Percentiles rank a stretch among this genome's conserved stretches.
These are phyloP conservation scores for Colletotrichum cordylinicola DNA, from an alignment of 2,329 filamentous ascomycete species.

Conservation along the genomic window DNA sequence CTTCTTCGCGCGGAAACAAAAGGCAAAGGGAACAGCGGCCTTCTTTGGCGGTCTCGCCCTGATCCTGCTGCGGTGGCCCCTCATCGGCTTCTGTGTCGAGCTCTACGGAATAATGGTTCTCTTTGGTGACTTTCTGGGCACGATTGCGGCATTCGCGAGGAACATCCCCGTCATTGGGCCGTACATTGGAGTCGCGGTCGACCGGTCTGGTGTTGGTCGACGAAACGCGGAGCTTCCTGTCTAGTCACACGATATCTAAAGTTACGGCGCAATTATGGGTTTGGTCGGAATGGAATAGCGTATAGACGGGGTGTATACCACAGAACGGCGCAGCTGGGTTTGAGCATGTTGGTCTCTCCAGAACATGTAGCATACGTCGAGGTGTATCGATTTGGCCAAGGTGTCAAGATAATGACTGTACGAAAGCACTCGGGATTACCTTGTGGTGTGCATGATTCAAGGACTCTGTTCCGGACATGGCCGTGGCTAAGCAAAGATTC, in stretches of 20 bases:
- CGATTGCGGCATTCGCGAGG: conserved; percentile 85
- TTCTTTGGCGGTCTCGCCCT: conserved; percentile 85
- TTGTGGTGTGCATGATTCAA: background rate
- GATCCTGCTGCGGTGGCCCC: conserved; percentile 88
- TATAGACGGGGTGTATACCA: conserved; percentile 18
- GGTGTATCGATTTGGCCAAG: background rate
- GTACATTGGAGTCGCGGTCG: conserved; percentile 78
- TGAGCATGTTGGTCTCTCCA: background rate
- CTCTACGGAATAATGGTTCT: conserved; percentile 91
- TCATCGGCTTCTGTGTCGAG: conserved; percentile 90
- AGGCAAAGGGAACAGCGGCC: conserved; percentile 87
- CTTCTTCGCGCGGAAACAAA: conserved; percentile 95
- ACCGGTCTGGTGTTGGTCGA: conserved; percentile 71
- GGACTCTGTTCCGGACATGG: background rate
- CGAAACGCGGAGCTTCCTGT: conserved; percentile 82
- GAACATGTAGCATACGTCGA: conserved; percentile 1
- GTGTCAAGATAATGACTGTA: conserved; percentile 11
- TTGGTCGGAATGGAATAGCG: background rate
- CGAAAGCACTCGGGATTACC: background rate
- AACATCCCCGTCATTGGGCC: conserved; percentile 86
- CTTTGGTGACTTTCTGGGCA: conserved; percentile 96
- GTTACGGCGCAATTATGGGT: background rate
- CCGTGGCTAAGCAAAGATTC: conserved; percentile 17
- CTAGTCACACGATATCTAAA: conserved; percentile 42
- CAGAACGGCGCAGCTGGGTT: conserved; percentile 21